Base-by-base conservation (phyloP, 371 early-diverging fungal genomes). In the Rhizopus delemar region DNA sequence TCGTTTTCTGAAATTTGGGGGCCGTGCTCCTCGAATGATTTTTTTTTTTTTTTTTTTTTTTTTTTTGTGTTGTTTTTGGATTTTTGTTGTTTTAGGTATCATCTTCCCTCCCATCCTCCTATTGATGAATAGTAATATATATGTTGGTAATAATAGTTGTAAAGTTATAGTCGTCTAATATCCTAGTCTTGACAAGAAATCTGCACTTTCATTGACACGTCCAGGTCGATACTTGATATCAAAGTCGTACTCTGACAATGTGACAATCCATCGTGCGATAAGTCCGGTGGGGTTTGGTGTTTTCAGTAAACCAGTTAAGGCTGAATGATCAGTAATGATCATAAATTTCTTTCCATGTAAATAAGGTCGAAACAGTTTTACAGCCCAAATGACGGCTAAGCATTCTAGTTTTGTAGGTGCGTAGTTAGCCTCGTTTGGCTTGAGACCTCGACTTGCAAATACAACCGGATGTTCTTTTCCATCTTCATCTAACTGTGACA, bases 261-360 rank as follows among this genome's bases (percentile, higher is more conserved):
- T 33, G 12, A 63, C 54, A n/a, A 63, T 45, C 75, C 79, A 78
- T 2, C 72, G 50, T 3, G 33, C 41, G 0, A 75, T 2, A 38
- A 57, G 0, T 2, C 5, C 5, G 50, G 12, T 9, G 41, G 7
- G 5, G 49, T 4, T 6, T 57, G 38, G 32, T 57, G 51, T 8
- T 39, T 50, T 1, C n/a, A 16, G 7, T 50, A 8, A 1, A 22
- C 22, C 22, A 22, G 22, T 22, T 22, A 22, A 22, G 22, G 22
- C 22, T 22, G 22, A 22, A 22, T 22, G 22, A 22, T 22, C 22
- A 22, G 22, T 22, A 22, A 22, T 22, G 22, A 22, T 22, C 22
- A 41, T 8, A 16, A 57, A 57, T 0, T 29, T 8, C 3, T 32
- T 28, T 2, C 41, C 49, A 1, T 11, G 3, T n/a, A 57, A 13